A percentile compares a stretch with the other conserved stretches of the same genome.
These are phyloP conservation scores for Termitomyces sp. DNA, from an alignment of 768 basidiomycete genomes.

Conservation along the genomic window DNA sequence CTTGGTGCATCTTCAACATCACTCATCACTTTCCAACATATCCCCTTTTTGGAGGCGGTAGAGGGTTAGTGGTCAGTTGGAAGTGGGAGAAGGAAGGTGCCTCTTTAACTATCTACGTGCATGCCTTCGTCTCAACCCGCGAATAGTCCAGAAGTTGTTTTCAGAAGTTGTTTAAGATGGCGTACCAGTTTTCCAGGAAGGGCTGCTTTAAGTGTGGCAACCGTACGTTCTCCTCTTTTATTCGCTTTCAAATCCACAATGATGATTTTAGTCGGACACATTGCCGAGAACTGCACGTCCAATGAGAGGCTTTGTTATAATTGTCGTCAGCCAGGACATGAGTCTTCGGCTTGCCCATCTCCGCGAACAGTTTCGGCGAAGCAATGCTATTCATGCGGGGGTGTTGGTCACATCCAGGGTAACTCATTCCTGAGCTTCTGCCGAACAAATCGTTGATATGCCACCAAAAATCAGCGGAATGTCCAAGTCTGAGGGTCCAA, in stretches of 20 bases:
- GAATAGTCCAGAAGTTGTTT: conserved; percentile 32
- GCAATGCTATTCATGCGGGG: conserved; percentile 92
- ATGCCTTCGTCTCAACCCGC: conserved; percentile 6
- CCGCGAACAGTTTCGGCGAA: conserved; percentile 80
- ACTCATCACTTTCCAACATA: conserved; percentile 33
- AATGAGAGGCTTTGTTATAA: conserved; percentile 92
- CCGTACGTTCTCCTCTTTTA: conserved; percentile 43
- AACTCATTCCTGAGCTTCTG: not conserved
- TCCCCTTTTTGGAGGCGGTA: conserved; percentile 57
- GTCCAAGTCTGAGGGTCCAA: conserved; percentile 71
- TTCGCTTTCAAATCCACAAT: not conserved
- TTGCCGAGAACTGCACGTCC: conserved; percentile 88
- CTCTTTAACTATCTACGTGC: conserved; percentile 12
- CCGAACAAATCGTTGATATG: not conserved
- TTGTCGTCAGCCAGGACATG: conserved; percentile 92
- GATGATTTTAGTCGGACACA: conserved; percentile 69
- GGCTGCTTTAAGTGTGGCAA: conserved; percentile 95
- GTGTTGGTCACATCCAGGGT: conserved; percentile 84
- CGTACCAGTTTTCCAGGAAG: conserved; percentile 81
- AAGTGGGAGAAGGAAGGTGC: conserved; percentile 71
- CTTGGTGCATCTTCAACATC: conserved; percentile 18
- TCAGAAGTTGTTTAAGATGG: conserved; percentile 55
- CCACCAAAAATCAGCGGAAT: conserved; percentile 49
- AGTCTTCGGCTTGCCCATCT: conserved; percentile 82
- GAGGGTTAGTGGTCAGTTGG: conserved; percentile 64